These are phyloP conservation scores for Pseudognaphalium luteoalbum DNA, from an alignment of 129 eudicot genomes.

Conservation along the genomic window DNA sequence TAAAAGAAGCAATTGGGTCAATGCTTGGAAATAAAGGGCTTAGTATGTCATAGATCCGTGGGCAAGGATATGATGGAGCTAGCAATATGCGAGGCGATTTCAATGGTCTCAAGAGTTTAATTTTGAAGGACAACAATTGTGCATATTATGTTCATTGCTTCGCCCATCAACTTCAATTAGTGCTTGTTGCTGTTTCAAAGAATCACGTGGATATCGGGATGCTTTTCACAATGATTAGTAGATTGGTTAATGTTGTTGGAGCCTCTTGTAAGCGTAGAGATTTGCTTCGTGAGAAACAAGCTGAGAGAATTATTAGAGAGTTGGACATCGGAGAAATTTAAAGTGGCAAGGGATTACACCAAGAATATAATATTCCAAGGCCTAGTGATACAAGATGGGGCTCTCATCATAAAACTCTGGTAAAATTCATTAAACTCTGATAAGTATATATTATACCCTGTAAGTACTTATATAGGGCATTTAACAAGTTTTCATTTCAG, in stretches of 20 bases:
- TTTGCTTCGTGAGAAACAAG: slow-evolving; percentile 2
- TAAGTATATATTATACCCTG: background rate
- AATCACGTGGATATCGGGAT: background rate
- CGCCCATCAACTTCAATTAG: no score
- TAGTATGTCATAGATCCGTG: no score
- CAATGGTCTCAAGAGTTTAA: no score
- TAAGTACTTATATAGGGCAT: background rate
- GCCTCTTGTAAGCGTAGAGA: slow-evolving; percentile 6
- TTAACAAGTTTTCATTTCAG: background rate
- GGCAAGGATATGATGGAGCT: no score
- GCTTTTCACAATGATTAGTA: slow-evolving; percentile 6
- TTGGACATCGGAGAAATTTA: background rate
- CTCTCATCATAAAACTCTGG: background rate
- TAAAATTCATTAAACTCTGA: background rate
- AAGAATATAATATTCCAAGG: slow-evolving; percentile 9
- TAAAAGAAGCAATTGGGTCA: no score
- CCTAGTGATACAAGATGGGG: background rate
- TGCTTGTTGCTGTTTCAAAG: background rate
- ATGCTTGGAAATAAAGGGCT: no score
- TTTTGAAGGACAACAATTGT: background rate
- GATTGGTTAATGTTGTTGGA: slow-evolving; percentile 1
- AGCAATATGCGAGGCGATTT: no score
- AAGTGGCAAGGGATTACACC: background rate
- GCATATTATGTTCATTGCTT: no score
- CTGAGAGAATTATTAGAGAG: background rate